phyloP scores from a whole-genome alignment of 331 rosid genomes.

The Rhamnella rubrinervis region DNA sequence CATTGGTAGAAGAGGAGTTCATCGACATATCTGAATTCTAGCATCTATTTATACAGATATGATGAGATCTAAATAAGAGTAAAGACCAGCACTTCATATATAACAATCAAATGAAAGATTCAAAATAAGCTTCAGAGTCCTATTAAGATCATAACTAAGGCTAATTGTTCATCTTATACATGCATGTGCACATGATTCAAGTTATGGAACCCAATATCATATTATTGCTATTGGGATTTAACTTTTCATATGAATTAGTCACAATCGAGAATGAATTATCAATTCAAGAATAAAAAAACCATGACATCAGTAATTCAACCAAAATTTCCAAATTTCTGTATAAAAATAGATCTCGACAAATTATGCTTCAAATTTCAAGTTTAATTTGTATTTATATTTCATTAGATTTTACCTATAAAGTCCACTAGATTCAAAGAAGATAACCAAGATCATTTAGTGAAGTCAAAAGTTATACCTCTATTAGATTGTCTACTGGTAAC shows the following conservation, averaged over 20 bases:
- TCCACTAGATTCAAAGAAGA: conserved; percentile 3
- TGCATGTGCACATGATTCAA: background rate
- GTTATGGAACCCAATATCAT: background rate
- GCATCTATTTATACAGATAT: background rate
- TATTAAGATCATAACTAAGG: background rate
- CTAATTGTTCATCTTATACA: background rate
- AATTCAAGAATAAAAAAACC: conserved; percentile 12
- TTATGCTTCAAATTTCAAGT: background rate
- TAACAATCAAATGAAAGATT: background rate
- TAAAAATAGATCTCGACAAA: background rate
- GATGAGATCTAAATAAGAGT: background rate
- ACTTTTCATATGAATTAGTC: background rate
- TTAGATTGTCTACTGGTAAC: conserved; percentile 77
- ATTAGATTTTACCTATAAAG: background rate
- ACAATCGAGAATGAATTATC: background rate
- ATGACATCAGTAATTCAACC: background rate
- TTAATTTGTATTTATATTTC: background rate
- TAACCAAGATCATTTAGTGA: conserved; percentile 11
- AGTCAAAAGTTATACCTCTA: conserved; percentile 67
- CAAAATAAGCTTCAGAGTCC: background rate
- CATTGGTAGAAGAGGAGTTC: background rate
- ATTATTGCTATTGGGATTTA: background rate
- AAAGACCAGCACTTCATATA: background rate
- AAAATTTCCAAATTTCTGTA: background rate
- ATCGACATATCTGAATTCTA: background rate